Evolutionary conservation across 306 rosid species (phyloP), one percentile per base, ranked within the genome.

Genomic region (Rosa multiflora): DNA sequence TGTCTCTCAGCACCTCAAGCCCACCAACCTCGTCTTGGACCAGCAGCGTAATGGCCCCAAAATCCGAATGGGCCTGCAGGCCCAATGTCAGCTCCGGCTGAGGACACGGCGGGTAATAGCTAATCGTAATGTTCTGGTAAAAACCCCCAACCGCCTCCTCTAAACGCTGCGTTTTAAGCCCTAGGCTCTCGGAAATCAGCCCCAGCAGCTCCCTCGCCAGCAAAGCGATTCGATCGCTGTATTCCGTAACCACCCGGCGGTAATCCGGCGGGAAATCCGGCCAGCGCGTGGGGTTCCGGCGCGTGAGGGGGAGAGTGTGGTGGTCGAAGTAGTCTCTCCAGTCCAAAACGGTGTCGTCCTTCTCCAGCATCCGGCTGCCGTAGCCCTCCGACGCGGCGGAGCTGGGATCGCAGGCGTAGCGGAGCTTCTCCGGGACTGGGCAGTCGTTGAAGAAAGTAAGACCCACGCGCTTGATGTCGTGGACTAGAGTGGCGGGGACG

Each of bases 311-410:
- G 5, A 91, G 77, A 1, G 98, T 91, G 79, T 95, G 98, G 85
- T 95, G 98, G 52, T 95, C 93, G 75, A 95, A 92, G 85, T 92
- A 95, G 77, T 95, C 98, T 73, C 98, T 88, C 99, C 99, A 95
- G 74, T 95, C 99, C 51, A 95, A 67, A 32, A 61, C 89, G 67
- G 80, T 53, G 58, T 85, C 84, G 75, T 84, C 82, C 37, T 74
- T 63, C 69, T 67, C 80, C 73, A 95, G 87, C 99, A 95, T 92
- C 32, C 88, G 89, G 84, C 91, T 91, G 17, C 98, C 99, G 79
- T 91, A 95, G 2, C 99, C 99, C 78, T 94, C 97, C 29, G 99
- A 71, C 20, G 92, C 97, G 53, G 91, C 81, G 39, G 90, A 70
- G 71, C 72, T 77, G 35, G 88, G 63, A 44, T 87, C 72, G 82